A percentile compares a stretch with the other conserved stretches of the same genome.
These are phyloP conservation scores for Lactarius deliciosus DNA, from an alignment of 768 basidiomycete genomes.

Conservation along the genomic window DNA sequence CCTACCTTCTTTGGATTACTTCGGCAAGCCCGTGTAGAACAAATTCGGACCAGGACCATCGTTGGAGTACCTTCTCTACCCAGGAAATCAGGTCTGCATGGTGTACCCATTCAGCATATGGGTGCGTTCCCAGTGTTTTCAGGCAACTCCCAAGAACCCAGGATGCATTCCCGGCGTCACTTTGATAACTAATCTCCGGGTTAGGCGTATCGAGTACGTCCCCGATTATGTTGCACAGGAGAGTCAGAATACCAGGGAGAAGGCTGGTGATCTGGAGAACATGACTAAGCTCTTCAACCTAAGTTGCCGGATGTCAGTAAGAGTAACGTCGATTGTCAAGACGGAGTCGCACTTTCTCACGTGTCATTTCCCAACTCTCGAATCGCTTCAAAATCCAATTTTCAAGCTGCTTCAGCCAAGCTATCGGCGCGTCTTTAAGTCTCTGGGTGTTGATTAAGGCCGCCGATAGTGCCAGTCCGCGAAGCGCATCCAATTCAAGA, in stretches of 20 bases:
- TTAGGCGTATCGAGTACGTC: slow-evolving; percentile 38
- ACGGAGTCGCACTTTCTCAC: slow-evolving; percentile 41
- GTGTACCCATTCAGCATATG: slow-evolving; percentile 46
- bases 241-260: slow-evolving; percentile 45
- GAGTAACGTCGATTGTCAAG: neutral
- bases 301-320: neutral
- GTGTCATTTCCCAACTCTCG: slow-evolving; percentile 40
- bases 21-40: slow-evolving; percentile 55
- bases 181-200: slow-evolving; percentile 34
- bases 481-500: slow-evolving; percentile 44
- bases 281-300: slow-evolving; percentile 55
- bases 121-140: slow-evolving; percentile 47
- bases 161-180: slow-evolving; percentile 43
- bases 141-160: slow-evolving; percentile 66
- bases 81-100: slow-evolving; percentile 50
- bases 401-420: slow-evolving; percentile 58
- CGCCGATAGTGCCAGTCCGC: slow-evolving; percentile 51
- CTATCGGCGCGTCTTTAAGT: slow-evolving; percentile 56
- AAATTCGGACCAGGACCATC: slow-evolving; percentile 59
- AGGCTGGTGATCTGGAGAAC: slow-evolving; percentile 54
- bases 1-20: slow-evolving; percentile 50
- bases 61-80: slow-evolving; percentile 44
- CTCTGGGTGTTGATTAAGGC: slow-evolving; percentile 48
- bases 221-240: slow-evolving; percentile 48
- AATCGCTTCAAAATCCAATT: slow-evolving; percentile 48